Percentiles rank a stretch among this genome's conserved stretches.
phyloP scores from a whole-genome alignment of 163 green algal species.

The Scenedesmus sp. region DNA sequence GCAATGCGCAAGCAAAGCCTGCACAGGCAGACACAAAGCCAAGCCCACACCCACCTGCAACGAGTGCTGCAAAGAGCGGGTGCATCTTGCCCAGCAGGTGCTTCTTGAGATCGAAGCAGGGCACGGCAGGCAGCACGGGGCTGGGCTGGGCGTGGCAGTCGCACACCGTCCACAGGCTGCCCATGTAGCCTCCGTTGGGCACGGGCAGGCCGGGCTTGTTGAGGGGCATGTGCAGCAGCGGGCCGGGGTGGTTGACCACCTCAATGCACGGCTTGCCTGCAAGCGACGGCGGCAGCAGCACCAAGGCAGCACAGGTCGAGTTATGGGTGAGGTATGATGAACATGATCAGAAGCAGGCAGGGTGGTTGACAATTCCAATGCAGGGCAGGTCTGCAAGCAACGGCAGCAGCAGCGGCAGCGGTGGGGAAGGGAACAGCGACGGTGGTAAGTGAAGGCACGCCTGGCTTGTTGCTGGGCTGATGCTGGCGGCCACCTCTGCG shows the following conservation, averaged over 20 bases:
- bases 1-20: no score
- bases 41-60: background rate
- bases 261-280: conserved; percentile 42
- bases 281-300: background rate
- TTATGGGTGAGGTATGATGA: no score
- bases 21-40: no score
- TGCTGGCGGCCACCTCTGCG: no score
- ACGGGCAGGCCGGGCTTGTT: conserved; percentile 13
- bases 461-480: no score
- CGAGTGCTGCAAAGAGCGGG: background rate
- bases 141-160: conserved; percentile 40
- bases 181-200: conserved; percentile 27
- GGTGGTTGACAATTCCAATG: background rate
- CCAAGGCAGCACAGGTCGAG: no score
- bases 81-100: conserved; percentile 8
- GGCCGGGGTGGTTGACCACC: background rate
- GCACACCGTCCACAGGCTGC: conserved; percentile 46
- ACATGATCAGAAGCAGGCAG: no score
- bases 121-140: conserved; percentile 28
- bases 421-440: no score
- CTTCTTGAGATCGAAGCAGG: conserved; percentile 14
- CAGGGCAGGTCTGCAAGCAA: background rate
- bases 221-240: background rate
- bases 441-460: no score
- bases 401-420: no score